These are phyloP conservation scores for Pinus tabuliformis DNA, from an alignment of 75 land plant genomes.

Conservation along the genomic window DNA sequence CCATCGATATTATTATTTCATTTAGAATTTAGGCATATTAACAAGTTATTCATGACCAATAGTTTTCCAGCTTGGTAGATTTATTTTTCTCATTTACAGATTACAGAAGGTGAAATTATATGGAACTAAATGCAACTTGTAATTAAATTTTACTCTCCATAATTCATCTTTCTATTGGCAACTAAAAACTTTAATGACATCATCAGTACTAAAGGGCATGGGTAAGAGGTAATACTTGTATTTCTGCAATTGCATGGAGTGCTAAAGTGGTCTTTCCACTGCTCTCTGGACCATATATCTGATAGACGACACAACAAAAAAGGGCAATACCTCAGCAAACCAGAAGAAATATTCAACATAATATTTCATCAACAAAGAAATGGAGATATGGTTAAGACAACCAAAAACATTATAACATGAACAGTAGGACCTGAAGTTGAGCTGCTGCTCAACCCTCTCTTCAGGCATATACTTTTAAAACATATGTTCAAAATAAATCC, in stretches of 20 bases:
- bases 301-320: slow-evolving; percentile 8
- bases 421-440: not conserved
- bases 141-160: not conserved
- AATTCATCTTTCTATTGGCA: too few relatives aligned
- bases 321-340: not conserved
- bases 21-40: too few relatives aligned
- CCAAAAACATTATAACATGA: not conserved
- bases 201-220: slow-evolving; percentile 1
- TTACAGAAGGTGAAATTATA: slow-evolving; percentile 1
- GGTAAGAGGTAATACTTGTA: slow-evolving; percentile 56
- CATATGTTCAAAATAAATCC: not conserved
- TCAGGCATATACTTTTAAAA: not conserved
- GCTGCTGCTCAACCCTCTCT: slow-evolving; percentile 4
- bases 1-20: too few relatives aligned
- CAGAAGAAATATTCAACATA: not conserved
- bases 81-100: not conserved
- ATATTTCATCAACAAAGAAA: not conserved
- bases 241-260: slow-evolving; percentile 96
- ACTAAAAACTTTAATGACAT: slow-evolving; percentile 2
- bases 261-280: slow-evolving; percentile 98
- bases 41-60: too few relatives aligned
- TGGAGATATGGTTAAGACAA: not conserved
- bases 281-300: slow-evolving; percentile 98
- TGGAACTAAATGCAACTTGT: not conserved
- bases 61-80: too few relatives aligned